A percentile compares a stretch with the other conserved stretches of the same genome.
Conservation (phyloP, 345 rosid genomes). For the Salix arbutifolia region DNA sequence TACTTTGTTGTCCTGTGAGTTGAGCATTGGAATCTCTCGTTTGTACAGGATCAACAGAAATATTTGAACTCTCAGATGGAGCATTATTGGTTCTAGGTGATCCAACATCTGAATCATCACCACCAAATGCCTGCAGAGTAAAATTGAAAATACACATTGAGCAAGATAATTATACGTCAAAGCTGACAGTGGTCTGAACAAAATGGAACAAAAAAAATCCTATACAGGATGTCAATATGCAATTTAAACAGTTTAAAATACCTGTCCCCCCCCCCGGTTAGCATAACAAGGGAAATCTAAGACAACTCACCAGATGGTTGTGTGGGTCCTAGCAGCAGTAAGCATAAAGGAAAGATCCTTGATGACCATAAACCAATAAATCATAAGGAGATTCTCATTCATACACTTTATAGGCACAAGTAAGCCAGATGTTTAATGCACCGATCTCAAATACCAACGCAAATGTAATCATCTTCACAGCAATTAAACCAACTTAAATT, state of each 20-base stretch:
- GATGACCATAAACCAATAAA: not conserved
- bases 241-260: not conserved
- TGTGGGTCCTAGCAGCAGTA: not conserved
- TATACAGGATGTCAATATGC: not conserved
- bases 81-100: slow-evolving; percentile 51
- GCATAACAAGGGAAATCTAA: not conserved
- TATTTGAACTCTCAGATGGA: slow-evolving; percentile 41
- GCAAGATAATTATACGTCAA: slow-evolving; percentile 6
- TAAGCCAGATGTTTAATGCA: not conserved
- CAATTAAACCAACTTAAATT: not conserved
- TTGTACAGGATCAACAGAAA: slow-evolving; percentile 37
- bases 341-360: not conserved
- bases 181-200: not conserved
- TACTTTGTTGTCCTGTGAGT: slow-evolving; percentile 48
- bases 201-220: not conserved
- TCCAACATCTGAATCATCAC: slow-evolving; percentile 76
- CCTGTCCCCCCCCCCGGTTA: not conserved
- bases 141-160: slow-evolving; percentile 6
- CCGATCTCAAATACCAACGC: not conserved
- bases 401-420: not conserved
- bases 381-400: not conserved
- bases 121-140: slow-evolving; percentile 68
- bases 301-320: not conserved
- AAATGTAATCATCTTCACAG: not conserved
- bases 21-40: slow-evolving; percentile 43